phyloP scores from a whole-genome alignment of 805 yeast species.

The Metahyphopichia silvanorum region DNA sequence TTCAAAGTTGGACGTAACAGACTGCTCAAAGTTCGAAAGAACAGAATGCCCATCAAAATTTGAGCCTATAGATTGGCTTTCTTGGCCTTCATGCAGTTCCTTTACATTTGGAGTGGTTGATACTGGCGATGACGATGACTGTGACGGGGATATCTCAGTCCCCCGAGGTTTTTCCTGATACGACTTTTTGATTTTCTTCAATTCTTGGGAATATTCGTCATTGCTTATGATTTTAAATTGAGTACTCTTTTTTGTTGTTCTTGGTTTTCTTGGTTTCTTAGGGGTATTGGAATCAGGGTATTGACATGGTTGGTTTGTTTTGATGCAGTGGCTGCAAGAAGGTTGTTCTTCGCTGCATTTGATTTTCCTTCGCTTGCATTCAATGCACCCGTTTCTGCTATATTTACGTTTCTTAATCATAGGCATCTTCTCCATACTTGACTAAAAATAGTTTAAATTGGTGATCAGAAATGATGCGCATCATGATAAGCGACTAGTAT shows the following conservation, averaged over 20 bases:
- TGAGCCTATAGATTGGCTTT: too few relatives aligned
- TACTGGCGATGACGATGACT: too few relatives aligned
- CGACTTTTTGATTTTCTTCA: neutral
- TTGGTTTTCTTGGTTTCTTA: slow-evolving; percentile 1
- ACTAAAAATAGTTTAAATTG: too few relatives aligned
- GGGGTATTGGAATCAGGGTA: slow-evolving; percentile 32
- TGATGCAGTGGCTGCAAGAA: slow-evolving; percentile 33
- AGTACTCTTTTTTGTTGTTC: neutral
- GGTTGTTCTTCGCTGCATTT: slow-evolving; percentile 40
- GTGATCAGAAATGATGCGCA: too few relatives aligned
- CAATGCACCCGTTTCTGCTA: slow-evolving; percentile 38
- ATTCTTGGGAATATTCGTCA: neutral
- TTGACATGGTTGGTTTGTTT: slow-evolving; percentile 31
- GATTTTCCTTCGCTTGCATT: slow-evolving; percentile 42
- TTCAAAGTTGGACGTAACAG: neutral
- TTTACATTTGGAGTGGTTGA: too few relatives aligned
- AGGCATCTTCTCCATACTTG: too few relatives aligned
- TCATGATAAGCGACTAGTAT: too few relatives aligned
- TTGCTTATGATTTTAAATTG: neutral
- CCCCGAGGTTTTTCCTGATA: neutral
- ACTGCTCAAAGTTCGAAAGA: neutral
- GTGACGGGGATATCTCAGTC: too few relatives aligned
- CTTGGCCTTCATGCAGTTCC: neutral
- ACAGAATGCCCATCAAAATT: too few relatives aligned
- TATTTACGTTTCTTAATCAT: slow-evolving; percentile 20